phyloP scores from a whole-genome alignment of 2,329 filamentous ascomycete genomes.

The Verticillium isaacii region DNA sequence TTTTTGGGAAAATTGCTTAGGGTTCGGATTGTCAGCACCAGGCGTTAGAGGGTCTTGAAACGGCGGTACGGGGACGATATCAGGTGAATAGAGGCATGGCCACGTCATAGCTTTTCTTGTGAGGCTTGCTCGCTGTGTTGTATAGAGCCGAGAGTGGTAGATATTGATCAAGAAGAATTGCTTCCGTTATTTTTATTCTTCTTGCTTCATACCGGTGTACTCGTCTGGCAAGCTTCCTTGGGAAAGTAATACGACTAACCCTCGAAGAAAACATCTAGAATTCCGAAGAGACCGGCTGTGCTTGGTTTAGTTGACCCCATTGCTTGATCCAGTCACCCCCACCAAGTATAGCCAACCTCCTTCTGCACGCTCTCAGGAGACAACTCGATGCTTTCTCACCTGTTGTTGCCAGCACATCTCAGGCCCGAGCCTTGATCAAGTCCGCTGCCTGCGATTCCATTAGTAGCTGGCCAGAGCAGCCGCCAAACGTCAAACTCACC shows the following conservation, averaged over 20 bases:
- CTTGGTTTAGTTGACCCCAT: too few relatives aligned
- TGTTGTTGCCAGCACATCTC: not conserved
- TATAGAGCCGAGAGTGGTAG: not conserved
- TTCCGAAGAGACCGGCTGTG: too few relatives aligned
- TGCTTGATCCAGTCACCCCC: too few relatives aligned
- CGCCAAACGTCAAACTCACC: not conserved
- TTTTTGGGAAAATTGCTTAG: not conserved
- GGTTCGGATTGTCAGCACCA: not conserved
- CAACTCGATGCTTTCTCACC: not conserved
- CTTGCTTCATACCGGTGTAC: too few relatives aligned
- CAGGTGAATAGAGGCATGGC: not conserved
- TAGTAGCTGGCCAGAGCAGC: not conserved
- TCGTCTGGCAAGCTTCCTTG: too few relatives aligned
- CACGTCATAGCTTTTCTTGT: not conserved
- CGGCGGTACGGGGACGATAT: not conserved
- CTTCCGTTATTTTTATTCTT: not conserved
- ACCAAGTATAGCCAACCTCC: too few relatives aligned
- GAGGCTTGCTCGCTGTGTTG: not conserved
- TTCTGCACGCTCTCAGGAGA: too few relatives aligned
- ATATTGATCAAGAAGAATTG: not conserved
- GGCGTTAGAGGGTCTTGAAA: not conserved
- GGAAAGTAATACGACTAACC: too few relatives aligned
- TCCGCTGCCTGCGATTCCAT: not conserved
- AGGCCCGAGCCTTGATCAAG: constrained; percentile 3
- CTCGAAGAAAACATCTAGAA: too few relatives aligned